A percentile compares a stretch with the other conserved stretches of the same genome.
These are phyloP conservation scores for Talaromyces funiculosus DNA, from an alignment of 2,329 filamentous ascomycete genomes.

Conservation along the genomic window DNA sequence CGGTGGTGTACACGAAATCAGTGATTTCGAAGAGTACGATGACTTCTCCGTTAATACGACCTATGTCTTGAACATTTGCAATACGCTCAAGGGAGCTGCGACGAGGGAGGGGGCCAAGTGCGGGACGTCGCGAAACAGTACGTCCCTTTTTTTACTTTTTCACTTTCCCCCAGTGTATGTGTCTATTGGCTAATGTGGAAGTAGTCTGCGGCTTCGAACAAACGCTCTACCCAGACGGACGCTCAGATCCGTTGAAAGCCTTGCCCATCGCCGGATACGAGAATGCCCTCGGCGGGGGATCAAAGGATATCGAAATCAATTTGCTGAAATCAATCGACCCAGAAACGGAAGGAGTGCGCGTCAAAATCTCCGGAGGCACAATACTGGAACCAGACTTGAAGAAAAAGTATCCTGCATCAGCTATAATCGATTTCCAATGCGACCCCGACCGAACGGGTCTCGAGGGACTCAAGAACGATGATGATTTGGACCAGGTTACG, in stretches of 20 bases:
- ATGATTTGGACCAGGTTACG: slow-evolving; percentile 21
- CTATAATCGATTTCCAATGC: slow-evolving; percentile 81
- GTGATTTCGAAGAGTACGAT: slow-evolving; percentile 25
- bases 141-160: too few relatives aligned
- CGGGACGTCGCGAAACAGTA: slow-evolving; percentile 32
- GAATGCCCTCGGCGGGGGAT: slow-evolving; percentile 48
- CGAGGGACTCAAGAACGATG: slow-evolving; percentile 48
- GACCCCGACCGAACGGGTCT: slow-evolving; percentile 65
- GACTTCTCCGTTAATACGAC: slow-evolving; percentile 29
- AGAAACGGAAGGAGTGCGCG: slow-evolving; percentile 63
- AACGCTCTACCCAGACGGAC: slow-evolving; percentile 16
- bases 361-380: slow-evolving; percentile 59
- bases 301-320: slow-evolving; percentile 56
- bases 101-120: slow-evolving; percentile 25
- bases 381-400: slow-evolving; percentile 5
- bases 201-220: slow-evolving; percentile 68
- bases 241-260: slow-evolving; percentile 45
- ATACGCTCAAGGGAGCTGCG: slow-evolving; percentile 24
- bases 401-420: slow-evolving; percentile 38
- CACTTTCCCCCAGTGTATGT: too few relatives aligned
- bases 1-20: slow-evolving; percentile 34
- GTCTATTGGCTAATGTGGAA: neutral
- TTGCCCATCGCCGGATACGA: slow-evolving; percentile 68
- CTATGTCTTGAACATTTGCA: slow-evolving; percentile 35
- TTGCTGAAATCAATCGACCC: slow-evolving; percentile 62